phyloP scores from a whole-genome alignment of 257 asterid species.

The Rhazya stricta region DNA sequence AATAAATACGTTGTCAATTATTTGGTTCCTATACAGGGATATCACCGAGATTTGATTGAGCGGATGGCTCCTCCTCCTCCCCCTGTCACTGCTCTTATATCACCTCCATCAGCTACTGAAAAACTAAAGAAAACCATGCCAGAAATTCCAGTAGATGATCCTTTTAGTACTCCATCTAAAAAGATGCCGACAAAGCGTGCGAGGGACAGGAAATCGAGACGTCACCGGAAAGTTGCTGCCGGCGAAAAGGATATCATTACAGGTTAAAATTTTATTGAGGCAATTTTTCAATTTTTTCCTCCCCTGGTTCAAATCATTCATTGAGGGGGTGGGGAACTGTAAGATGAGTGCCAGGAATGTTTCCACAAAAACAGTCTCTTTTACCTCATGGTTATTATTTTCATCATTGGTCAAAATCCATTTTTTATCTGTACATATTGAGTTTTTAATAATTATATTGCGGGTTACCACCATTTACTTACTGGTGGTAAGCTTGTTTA shows the following conservation, averaged over 20 bases:
- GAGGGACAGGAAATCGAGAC: slow-evolving; percentile 10
- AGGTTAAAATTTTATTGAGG: slow-evolving; percentile 23
- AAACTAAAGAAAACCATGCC: slow-evolving; percentile 13
- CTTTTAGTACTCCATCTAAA: slow-evolving; percentile 16
- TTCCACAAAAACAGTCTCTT: background rate
- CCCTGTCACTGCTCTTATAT: background rate
- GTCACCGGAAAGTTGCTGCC: slow-evolving; percentile 13
- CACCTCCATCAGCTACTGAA: background rate
- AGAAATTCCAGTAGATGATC: slow-evolving; percentile 18
- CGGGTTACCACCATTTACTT: background rate
- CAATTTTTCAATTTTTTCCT: slow-evolving; percentile 16
- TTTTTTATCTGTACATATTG: slow-evolving; percentile 22
- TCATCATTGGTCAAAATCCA: slow-evolving; percentile 5
- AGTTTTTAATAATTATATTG: background rate
- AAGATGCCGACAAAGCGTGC: slow-evolving; percentile 44
- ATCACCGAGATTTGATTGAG: slow-evolving; percentile 75
- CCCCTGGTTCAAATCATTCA: slow-evolving; percentile 5
- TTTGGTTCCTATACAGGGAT: slow-evolving; percentile 47
- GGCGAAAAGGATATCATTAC: slow-evolving; percentile 32
- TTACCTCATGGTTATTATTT: slow-evolving; percentile 2
- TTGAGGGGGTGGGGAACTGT: slow-evolving; percentile 12
- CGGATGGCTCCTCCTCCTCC: slow-evolving; percentile 38
- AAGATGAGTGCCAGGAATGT: slow-evolving; percentile 12
- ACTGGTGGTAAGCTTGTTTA: slow-evolving; percentile 5
- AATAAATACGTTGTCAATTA: background rate